Percentiles rank a stretch among this genome's conserved stretches.
Conservation (phyloP, 768 basidiomycete species). For the Saitozyma podzolica region DNA sequence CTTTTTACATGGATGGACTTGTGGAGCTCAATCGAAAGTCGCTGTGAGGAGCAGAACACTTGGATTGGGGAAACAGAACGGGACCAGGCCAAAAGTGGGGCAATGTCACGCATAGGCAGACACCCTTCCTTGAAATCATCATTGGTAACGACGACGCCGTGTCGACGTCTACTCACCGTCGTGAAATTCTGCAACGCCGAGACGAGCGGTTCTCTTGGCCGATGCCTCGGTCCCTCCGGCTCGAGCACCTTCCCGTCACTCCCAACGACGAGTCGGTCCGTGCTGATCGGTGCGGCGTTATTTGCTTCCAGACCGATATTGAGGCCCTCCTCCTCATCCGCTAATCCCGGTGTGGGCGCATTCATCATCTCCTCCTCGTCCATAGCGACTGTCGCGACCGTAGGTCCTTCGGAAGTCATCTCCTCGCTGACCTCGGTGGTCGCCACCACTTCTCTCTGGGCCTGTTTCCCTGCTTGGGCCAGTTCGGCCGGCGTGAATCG, state of each 20-base stretch:
- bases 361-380: conserved; percentile 36
- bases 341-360: not conserved
- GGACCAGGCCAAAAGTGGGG: no score
- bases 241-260: conserved; percentile 12
- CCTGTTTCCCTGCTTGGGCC: not conserved
- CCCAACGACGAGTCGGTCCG: not conserved
- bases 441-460: no score
- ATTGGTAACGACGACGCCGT: conserved; percentile 14
- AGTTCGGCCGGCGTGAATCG: not conserved
- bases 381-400: not conserved
- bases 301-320: not conserved
- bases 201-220: conserved; percentile 33
- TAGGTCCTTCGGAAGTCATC: not conserved
- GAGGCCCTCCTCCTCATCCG: conserved; percentile 3
- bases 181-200: conserved; percentile 19
- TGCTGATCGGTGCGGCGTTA: no score
- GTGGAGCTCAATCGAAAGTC: no score
- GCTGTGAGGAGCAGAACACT: no score
- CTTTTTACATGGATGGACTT: no score
- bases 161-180: conserved; percentile 22
- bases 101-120: no score
- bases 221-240: conserved; percentile 22
- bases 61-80: no score
- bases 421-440: conserved; percentile 6
- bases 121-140: no score